phyloP scores from a whole-genome alignment of 768 basidiomycete genomes.

The Lactifluus piperatus region DNA sequence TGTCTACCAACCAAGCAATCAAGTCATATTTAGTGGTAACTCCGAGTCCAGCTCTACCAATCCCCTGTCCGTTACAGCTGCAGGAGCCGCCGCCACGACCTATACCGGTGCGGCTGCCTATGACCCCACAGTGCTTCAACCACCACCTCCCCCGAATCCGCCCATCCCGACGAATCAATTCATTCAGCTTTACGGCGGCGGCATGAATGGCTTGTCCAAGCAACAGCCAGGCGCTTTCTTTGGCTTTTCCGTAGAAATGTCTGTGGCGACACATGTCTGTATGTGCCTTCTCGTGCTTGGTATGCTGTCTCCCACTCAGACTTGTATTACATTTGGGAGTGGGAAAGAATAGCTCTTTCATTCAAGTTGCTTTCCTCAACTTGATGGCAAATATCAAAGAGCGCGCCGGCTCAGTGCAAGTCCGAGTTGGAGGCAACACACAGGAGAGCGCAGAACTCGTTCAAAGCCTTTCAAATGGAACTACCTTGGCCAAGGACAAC shows the following conservation, averaged over 20 bases:
- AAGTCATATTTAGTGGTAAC: constrained; percentile 19
- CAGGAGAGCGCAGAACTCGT: constrained; percentile 58
- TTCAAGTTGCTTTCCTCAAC: constrained; percentile 67
- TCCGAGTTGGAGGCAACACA: constrained; percentile 77
- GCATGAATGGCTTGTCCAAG: constrained; percentile 33
- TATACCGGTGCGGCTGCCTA: constrained; percentile 45
- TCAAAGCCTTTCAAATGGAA: constrained; percentile 37
- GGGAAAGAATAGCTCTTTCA: constrained; percentile 44
- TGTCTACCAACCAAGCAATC: constrained; percentile 16
- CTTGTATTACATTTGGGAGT: constrained; percentile 28
- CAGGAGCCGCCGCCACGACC: constrained; percentile 29
- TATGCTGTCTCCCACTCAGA: background rate
- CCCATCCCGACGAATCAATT: constrained; percentile 36
- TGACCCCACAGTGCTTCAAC: constrained; percentile 39
- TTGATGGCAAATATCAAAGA: constrained; percentile 62
- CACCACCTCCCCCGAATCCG: constrained; percentile 43
- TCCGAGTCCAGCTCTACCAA: background rate
- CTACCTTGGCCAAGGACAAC: constrained; percentile 43
- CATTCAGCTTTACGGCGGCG: constrained; percentile 30
- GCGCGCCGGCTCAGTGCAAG: constrained; percentile 49
- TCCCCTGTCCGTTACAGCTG: constrained; percentile 22
- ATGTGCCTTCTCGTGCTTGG: constrained; percentile 25
- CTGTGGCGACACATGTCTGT: constrained; percentile 59
- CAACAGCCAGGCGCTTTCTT: constrained; percentile 48
- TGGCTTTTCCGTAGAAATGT: constrained; percentile 72